Base-by-base conservation (phyloP, 1,284 basidiomycete genomes). In the Cryptococcus hybrid region DNA sequence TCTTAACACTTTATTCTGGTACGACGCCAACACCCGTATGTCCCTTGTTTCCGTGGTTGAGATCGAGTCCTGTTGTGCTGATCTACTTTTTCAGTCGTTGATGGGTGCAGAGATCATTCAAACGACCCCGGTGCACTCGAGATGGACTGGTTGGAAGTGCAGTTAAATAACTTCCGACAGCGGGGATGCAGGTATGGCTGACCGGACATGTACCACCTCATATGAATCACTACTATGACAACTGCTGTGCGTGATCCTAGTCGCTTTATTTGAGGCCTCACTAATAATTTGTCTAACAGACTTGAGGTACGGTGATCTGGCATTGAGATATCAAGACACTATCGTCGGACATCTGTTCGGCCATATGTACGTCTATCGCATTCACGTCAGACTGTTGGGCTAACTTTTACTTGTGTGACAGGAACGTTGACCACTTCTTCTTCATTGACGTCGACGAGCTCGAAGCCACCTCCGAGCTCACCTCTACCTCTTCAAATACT, bases 1-100 rank as follows among this genome's bases (percentile, higher is more conserved):
- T 88, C 79, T 96, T 59, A 96, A 95, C 77, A 94, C 92, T 1
- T 84, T 96, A 77, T 96, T 92, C 78, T 94, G 91, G 79, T 96
- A 89, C 76, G 88, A 91, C 70, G 87, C 87, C 38, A 96, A 96
- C 79, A 90, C 91, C 80, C 88, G 89, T 86, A 67, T 70, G 80
- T 60, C 37, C 30, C 30, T 4, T 30, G 1, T 0, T 30, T 30
- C 30, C 4, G 30, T 30, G 30, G 30, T 30, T 30, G 6, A 44
- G 12, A 24, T 44, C 11, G 13, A 11, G 55, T 42, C 52, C 47
- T 47, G 5, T 47, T 47, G 24, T 47, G 47, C 50, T 40, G 50
- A 51, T 5, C 55, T 35, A 18, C 37, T 55, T 37, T 18, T 38
- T 6, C 57, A 67, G 73, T 71, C 34, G 74, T 75, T 52, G 83